A percentile compares a stretch with the other conserved stretches of the same genome.
These are phyloP conservation scores for Scheffersomyces coipomensis DNA, from an alignment of 805 yeast species.

Conservation along the genomic window DNA sequence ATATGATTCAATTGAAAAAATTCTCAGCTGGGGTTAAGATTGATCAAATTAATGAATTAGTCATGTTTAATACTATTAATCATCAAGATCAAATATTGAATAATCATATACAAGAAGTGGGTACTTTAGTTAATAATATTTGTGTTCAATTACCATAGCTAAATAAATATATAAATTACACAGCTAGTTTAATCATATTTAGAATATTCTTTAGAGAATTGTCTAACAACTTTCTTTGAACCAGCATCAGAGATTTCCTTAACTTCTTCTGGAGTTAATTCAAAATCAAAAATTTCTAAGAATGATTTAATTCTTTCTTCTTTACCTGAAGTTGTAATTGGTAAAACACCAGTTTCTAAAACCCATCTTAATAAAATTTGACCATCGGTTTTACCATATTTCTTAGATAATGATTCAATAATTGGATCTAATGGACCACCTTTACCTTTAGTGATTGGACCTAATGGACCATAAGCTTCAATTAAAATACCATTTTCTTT, in stretches of 20 bases:
- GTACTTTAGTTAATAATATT: slow-evolving; percentile 22
- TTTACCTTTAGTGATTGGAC: slow-evolving; percentile 54
- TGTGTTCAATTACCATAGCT: background rate
- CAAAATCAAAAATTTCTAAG: slow-evolving; percentile 32
- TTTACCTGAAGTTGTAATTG: slow-evolving; percentile 46
- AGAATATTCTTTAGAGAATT: slow-evolving; percentile 17
- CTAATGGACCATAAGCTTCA: slow-evolving; percentile 72
- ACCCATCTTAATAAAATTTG: slow-evolving; percentile 49
- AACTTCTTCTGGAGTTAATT: slow-evolving; percentile 49
- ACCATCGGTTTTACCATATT: slow-evolving; percentile 34
- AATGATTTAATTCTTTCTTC: slow-evolving; percentile 36
- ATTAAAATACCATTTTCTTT: slow-evolving; percentile 50
- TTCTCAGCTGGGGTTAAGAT: slow-evolving; percentile 27
- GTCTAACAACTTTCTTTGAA: slow-evolving; percentile 21
- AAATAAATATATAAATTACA: background rate
- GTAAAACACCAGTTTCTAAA: slow-evolving; percentile 39
- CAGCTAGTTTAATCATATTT: slow-evolving; percentile 10
- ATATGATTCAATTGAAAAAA: slow-evolving; percentile 35
- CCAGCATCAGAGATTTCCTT: slow-evolving; percentile 21
- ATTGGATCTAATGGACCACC: slow-evolving; percentile 31
- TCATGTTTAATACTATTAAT: slow-evolving; percentile 21
- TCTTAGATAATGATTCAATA: slow-evolving; percentile 32
- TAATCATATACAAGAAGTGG: slow-evolving; percentile 24
- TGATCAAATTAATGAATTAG: slow-evolving; percentile 27
- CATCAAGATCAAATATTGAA: slow-evolving; percentile 13